phyloP scores from a whole-genome alignment of 208 protist genomes.

The Trypanosoma conorhini region DNA sequence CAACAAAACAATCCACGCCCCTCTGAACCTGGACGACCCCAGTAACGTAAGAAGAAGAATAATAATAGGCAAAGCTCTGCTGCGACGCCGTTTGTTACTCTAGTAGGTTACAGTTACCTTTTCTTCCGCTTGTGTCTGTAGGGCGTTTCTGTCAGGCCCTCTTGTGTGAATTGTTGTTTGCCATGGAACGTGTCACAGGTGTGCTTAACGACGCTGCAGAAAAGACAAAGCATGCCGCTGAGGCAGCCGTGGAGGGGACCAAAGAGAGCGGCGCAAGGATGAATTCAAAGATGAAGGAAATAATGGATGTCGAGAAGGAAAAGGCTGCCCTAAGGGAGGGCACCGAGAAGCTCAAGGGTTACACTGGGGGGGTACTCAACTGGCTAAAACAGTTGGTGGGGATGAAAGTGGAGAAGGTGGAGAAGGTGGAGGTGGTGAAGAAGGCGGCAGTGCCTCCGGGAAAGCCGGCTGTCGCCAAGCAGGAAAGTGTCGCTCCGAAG shows the following conservation, averaged over 20 bases:
- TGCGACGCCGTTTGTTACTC: neutral
- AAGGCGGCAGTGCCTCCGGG: neutral
- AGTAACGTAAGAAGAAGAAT: neutral
- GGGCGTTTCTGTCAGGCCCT: neutral
- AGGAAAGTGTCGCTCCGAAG: no score
- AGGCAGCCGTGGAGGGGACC: neutral
- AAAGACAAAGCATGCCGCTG: neutral
- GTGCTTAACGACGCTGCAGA: neutral
- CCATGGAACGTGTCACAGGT: neutral
- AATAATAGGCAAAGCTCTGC: neutral
- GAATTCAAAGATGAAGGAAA: neutral
- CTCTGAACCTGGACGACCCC: neutral
- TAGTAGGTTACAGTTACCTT: neutral
- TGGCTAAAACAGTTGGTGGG: neutral
- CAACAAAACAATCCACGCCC: neutral
- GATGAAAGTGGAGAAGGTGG: neutral
- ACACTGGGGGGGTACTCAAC: neutral
- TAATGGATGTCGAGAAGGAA: neutral
- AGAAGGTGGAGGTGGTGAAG: no score
- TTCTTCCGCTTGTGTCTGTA: neutral
- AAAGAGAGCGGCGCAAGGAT: neutral
- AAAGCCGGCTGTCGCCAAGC: no score
- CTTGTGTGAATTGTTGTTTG: neutral
- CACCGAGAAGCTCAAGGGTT: neutral
- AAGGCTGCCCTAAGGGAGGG: neutral